These are phyloP conservation scores for Rusavskia elegans DNA, from an alignment of 495 filamentous ascomycete species.

Conservation along the genomic window DNA sequence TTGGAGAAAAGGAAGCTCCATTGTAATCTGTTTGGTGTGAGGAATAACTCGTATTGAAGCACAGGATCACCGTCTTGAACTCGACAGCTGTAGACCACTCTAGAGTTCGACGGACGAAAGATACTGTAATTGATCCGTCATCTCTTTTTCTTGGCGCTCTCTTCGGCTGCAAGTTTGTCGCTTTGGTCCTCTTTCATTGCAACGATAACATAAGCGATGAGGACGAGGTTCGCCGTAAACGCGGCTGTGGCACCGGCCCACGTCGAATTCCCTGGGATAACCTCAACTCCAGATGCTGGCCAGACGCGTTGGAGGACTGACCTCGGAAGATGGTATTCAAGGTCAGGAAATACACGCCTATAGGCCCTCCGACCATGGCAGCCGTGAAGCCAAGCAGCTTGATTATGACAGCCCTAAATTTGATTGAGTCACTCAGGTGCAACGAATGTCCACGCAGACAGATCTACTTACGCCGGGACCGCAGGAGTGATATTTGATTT, in stretches of 20 bases:
- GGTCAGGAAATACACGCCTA: constrained; percentile 75
- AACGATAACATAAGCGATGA: constrained; percentile 81
- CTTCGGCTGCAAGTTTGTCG: constrained; percentile 43
- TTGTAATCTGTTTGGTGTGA: too few species aligned
- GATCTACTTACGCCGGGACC: constrained; percentile 50
- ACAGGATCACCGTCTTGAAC: too few species aligned
- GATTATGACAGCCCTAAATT: constrained; percentile 59
- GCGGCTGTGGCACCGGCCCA: constrained; percentile 74
- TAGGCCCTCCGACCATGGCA: constrained; percentile 74
- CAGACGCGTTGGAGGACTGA: constrained; percentile 20
- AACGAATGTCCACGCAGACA: background rate
- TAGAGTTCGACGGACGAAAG: background rate
- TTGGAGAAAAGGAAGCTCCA: too few species aligned
- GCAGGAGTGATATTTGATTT: constrained; percentile 40
- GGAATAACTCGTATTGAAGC: too few species aligned
- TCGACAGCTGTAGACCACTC: background rate
- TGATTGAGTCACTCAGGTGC: background rate
- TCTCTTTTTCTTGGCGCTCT: constrained; percentile 45
- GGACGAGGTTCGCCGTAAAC: constrained; percentile 75
- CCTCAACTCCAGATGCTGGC: background rate
- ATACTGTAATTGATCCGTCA: constrained; percentile 12
- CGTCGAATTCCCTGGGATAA: constrained; percentile 60
- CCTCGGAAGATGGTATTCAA: constrained; percentile 63
- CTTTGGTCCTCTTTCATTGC: constrained; percentile 77
- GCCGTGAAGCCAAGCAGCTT: constrained; percentile 82